Base-by-base conservation (phyloP, 352 stramenopile genomes). In the Phytophthora crassamura region DNA sequence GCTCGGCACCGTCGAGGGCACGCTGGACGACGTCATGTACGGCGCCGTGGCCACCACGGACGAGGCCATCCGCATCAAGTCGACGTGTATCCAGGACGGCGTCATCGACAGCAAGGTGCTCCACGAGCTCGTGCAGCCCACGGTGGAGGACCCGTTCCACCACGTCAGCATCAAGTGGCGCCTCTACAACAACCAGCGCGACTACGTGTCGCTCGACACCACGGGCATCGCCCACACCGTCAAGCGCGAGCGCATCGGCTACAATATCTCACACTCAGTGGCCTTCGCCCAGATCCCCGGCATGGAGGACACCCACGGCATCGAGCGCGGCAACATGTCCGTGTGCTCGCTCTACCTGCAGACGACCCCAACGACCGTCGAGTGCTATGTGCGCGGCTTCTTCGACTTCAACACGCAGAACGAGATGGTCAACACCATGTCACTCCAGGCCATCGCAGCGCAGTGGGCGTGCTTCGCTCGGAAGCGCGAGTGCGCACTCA, bases 21-120 rank as follows among this genome's bases (percentile, higher is more conserved):
- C 56, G n/a, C 57, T 92, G 33, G 77, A 92, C 25, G 82, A 90
- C 51, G 57, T 88, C 48, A 86, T 92, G 77, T 90, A 86, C 55
- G 80, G 76, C n/a, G 34, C 73, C 11, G 65, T 75, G 25, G 69
- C 75, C 25, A 68, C 70, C 15, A 74, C 74, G 20, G 70, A 82
- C 14, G 73, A 79, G 18, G 64, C 69, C 8, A 84, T 88, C 47
- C 69, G 77, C 34, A 72, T 89, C 49, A 84, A 84, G 49, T 80
- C 78, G 14, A 76, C 68, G 1, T 85, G 72, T 59, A 75, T 71
- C 11, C 67, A 82, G 15, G 78, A 91, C 57, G 74, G 73, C 11
- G 49, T 89, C 12, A 52, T 86, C 8, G 77, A 90, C 55, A 77
- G 72, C 56, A 78, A 78, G 25, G 63, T 88, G 33, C 68, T 88